phyloP scores from a whole-genome alignment of 306 rosid genomes.

The Arachis hypogaea region DNA sequence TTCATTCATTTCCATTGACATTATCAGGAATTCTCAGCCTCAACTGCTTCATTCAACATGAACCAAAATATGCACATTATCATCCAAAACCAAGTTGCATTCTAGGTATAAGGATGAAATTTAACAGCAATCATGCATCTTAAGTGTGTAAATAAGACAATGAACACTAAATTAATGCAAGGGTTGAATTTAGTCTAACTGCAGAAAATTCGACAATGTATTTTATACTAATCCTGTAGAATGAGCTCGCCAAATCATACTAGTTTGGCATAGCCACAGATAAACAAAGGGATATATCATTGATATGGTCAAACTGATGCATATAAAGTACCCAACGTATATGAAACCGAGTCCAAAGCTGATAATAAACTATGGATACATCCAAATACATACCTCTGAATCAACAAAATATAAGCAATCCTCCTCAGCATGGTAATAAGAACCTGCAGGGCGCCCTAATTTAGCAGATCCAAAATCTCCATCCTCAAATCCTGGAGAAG shows the following conservation, averaged over 20 bases:
- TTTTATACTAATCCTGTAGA: background rate
- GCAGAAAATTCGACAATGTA: conserved; percentile 3
- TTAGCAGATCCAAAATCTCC: conserved; percentile 86
- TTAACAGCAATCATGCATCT: conserved; percentile 1
- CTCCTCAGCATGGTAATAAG: conserved; percentile 64
- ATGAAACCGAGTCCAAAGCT: conserved; percentile 11
- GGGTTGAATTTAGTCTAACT: conserved; percentile 3
- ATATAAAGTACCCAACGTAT: conserved; percentile 23
- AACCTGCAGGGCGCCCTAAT: conserved; percentile 85
- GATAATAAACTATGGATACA: conserved; percentile 8
- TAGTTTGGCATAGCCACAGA: conserved; percentile 21
- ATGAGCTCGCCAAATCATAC: conserved; percentile 18
- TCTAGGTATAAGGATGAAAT: conserved; percentile 4
- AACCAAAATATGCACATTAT: conserved; percentile 5
- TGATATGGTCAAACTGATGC: conserved; percentile 13
- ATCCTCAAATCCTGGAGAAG: conserved; percentile 94
- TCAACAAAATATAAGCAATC: conserved; percentile 87
- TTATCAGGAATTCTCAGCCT: no score
- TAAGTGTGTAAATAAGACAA: background rate
- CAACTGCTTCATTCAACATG: background rate
- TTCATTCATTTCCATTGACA: no score
- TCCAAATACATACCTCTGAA: conserved; percentile 75
- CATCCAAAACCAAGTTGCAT: background rate
- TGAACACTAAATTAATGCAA: background rate
- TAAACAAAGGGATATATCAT: background rate